Base-by-base conservation (phyloP, 257 asterid genomes). In the Striga asiatica region DNA sequence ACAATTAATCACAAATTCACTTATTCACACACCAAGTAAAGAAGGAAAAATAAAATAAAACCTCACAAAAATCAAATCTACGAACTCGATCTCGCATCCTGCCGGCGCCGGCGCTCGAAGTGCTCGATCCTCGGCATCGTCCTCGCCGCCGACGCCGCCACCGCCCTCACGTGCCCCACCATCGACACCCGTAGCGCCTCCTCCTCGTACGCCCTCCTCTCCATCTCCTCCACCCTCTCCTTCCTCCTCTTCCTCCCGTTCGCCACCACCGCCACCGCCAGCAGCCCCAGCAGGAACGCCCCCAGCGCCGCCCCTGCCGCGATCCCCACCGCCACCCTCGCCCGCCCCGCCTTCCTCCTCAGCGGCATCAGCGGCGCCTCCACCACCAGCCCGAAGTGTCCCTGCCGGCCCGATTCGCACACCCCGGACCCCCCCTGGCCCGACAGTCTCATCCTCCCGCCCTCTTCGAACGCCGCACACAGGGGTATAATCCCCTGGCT, bases 101-200 rank as follows among this genome's bases (percentile, higher is more conserved):
- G n/a, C n/a, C n/a, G n/a, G n/a, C n/a, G n/a, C n/a, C n/a, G n/a
- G n/a, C n/a, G 67, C 38, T 69, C 70, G n/a, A 80, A 71, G 24
- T 81, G 94, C 58, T 86, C 91, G 45, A 86, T 80, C 2, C 67
- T 60, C 0, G 98, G 93, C 64, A 66, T 54, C 20, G 96, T 83
- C 38, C 98, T 74, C 1, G 88, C 78, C 6, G 68, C 79, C 8
- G 93, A 41, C 31, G 94, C 96, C 7, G 81, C 78, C 2, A 71
- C 74, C 52, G 95, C 89, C 59, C 98, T 81, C 1, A 91, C 89
- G 76, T 91, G 98, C 0, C 95, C 98, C 19, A 81, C 98, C 98
- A 91, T 91, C 11, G 98, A 91, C 8, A 87, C 96, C 67, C 76
- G 82, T 32, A 91, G 62, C 23, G 98, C 98, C 73, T 91, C 98